Conservation (phyloP, 768 basidiomycete genomes). For the Podaxis pistillaris region DNA sequence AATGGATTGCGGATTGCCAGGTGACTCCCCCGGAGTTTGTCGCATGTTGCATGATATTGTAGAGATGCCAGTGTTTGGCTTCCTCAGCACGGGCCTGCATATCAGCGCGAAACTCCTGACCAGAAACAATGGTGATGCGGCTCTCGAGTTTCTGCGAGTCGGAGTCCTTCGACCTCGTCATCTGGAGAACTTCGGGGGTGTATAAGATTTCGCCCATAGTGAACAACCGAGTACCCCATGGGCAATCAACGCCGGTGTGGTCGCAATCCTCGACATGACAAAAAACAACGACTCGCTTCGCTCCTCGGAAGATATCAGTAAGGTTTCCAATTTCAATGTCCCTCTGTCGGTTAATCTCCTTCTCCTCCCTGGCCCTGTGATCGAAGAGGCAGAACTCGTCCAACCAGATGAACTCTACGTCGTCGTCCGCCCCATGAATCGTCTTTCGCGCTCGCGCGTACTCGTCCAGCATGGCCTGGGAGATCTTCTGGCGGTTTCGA, state of each 20-base stretch:
- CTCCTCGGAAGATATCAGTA: conserved; percentile 11
- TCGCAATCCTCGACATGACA: conserved; percentile 8
- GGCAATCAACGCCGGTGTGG: conserved; percentile 5
- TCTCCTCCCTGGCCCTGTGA: background rate
- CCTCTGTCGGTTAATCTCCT: background rate
- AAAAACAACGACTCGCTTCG: conserved; percentile 6
- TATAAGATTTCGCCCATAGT: conserved; percentile 12
- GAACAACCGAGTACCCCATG: conserved; percentile 11
- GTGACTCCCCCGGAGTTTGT: conserved; percentile 18
- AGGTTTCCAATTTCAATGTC: conserved; percentile 4
- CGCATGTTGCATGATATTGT: conserved; percentile 22
- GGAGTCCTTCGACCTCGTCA: background rate
- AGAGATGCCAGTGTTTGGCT: conserved; percentile 19
- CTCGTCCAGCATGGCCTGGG: conserved; percentile 1
- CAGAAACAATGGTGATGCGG: background rate
- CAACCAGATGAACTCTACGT: conserved; percentile 10
- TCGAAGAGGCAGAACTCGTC: conserved; percentile 14
- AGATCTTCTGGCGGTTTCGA: background rate
- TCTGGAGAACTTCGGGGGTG: conserved; percentile 3
- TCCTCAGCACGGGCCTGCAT: conserved; percentile 13
- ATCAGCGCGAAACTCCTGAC: conserved; percentile 5
- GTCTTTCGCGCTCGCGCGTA: background rate
- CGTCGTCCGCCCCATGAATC: background rate
- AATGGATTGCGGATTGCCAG: conserved; percentile 24
- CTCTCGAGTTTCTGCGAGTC: background rate